phyloP scores from a whole-genome alignment of 2,329 filamentous ascomycete genomes.

The Exophiala sp. region DNA sequence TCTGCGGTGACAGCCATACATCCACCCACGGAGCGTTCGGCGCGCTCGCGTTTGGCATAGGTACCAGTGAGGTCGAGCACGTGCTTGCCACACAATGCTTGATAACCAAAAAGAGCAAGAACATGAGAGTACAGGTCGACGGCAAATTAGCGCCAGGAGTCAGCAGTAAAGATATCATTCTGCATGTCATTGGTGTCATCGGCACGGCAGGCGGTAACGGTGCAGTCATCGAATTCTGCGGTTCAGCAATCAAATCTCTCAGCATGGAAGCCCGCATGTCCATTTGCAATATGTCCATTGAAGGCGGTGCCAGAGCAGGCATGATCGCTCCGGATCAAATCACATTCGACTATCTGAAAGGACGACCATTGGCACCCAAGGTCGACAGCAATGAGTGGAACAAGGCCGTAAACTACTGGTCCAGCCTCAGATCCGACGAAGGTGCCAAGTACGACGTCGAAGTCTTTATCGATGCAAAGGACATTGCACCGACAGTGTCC shows the following conservation, averaged over 20 bases:
- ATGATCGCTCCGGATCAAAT: constrained; percentile 95
- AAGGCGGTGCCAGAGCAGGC: constrained; percentile 88
- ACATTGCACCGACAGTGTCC: constrained; percentile 88
- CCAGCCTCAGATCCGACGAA: constrained; percentile 76
- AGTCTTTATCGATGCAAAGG: constrained; percentile 84
- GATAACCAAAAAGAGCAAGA: constrained; percentile 92
- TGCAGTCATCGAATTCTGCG: constrained; percentile 94
- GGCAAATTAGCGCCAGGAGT: constrained; percentile 86
- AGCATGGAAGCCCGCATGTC: constrained; percentile 99
- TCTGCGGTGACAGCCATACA: constrained; percentile 97
- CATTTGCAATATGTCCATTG: constrained; percentile 99
- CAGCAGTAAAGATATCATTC: constrained; percentile 91
- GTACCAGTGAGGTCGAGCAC: constrained; percentile 97
- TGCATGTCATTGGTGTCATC: constrained; percentile 88
- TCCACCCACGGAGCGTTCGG: constrained; percentile 98
- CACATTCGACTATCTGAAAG: constrained; percentile 94
- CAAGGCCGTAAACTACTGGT: constrained; percentile 84
- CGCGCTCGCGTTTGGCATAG: constrained; percentile 91
- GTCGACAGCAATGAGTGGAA: constrained; percentile 84
- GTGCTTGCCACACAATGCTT: constrained; percentile 94
- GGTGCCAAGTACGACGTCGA: constrained; percentile 87
- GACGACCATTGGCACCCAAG: constrained; percentile 81
- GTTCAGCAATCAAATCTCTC: constrained; percentile 81
- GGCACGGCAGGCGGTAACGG: constrained; percentile 94
- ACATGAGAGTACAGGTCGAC: constrained; percentile 96